Evolutionary conservation across 1,284 basidiomycete species (phyloP).

Genomic region (Fomitopsis pinicola): DNA sequence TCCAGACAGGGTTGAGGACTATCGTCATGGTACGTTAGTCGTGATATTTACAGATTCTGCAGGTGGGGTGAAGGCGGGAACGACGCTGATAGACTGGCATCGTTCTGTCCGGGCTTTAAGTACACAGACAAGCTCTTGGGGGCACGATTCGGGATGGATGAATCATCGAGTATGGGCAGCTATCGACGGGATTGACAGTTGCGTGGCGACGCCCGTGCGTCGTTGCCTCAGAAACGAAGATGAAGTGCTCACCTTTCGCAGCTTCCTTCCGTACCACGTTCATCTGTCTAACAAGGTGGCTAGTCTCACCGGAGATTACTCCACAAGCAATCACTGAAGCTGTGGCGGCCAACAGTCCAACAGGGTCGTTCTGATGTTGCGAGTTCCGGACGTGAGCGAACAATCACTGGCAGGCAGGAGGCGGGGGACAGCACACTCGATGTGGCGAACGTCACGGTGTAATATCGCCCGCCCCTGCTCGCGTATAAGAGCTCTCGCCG

Average conservation of each 20-base stretch:
- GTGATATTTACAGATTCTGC: neutral
- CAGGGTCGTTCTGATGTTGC: neutral
- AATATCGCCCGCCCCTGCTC: neutral
- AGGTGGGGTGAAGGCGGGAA: neutral
- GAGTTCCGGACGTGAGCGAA: neutral
- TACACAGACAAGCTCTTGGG: neutral
- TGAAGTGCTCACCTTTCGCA: slow-evolving; percentile 5
- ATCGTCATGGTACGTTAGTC: slow-evolving; percentile 45
- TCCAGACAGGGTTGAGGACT: slow-evolving; percentile 66
- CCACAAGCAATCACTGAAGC: neutral
- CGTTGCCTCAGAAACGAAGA: neutral
- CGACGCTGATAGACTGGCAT: neutral
- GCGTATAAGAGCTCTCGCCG: slow-evolving; percentile 1
- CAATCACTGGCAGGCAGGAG: neutral
- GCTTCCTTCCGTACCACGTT: slow-evolving; percentile 12
- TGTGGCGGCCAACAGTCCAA: neutral
- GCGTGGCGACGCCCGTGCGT: slow-evolving; percentile 3
- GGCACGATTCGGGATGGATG: neutral
- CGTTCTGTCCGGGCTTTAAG: neutral
- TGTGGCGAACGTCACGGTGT: neutral
- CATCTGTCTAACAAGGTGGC: neutral
- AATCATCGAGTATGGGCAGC: neutral
- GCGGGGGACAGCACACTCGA: neutral
- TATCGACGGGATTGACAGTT: neutral
- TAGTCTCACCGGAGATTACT: neutral